Base-by-base conservation (phyloP, 2,329 filamentous ascomycete genomes). In the Pseudogymnoascus sp. region DNA sequence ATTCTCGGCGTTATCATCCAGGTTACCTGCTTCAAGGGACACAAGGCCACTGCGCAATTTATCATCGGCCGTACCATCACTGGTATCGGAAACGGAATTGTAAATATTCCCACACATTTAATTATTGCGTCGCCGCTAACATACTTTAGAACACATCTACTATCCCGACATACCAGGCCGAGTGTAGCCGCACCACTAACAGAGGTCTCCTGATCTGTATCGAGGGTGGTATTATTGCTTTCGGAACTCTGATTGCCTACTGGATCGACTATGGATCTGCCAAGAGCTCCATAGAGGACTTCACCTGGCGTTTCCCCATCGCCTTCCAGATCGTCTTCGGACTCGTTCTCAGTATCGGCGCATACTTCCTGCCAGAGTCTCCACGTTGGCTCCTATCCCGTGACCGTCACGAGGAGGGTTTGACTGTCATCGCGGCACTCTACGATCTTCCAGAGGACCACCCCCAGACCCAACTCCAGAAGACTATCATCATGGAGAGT, bases 371-470 rank as follows among this genome's bases (percentile, higher is more conserved):
- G 68, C 94, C 95, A 67, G 94, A 99, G 77, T 97, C 93, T 16
- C 94, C 94, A 33, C 87, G 93, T 77, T 99, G 94, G 94, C 85
- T 99, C 6, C 80, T 97, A 41, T 92, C 96, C 72, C 96, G 96
- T 71, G 94, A 97, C 68, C 89, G 96, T 69, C 92, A 97, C 70
- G 94, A 97, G 73, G 94, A 99, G 72, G 94, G 92, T 57, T 96
- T 97, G 74, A 86, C 96, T 38, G 94, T 99, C 58, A 97, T 97
- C 75, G 93, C 94, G 64, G 97, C 97, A 71, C 80, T 97, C 5
- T 96, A 96, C 70, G 93, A 93, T 67, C 73, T 61, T 65, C 74
- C 76, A n/a, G 68, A 75, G 6, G 75, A 81, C n/a, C 74, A 79
- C 58, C 75, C 76, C 12, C 67, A 69, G n/a, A 67, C 70, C 6